These are phyloP conservation scores for Cyclotella cryptica DNA, from an alignment of 108 stramenopile species.

Conservation along the genomic window DNA sequence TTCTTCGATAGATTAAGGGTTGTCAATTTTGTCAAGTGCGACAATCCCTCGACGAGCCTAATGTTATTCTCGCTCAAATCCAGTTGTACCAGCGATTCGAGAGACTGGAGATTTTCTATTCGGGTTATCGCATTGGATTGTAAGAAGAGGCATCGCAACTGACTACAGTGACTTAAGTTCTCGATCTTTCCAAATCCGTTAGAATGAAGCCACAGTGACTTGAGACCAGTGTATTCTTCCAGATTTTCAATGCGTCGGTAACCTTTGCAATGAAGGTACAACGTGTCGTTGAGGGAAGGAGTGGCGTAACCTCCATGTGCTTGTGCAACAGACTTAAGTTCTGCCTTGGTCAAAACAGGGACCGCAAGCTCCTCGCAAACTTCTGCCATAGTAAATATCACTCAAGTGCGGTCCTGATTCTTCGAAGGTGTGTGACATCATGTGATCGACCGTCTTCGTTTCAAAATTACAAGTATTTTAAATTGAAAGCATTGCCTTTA, in stretches of 20 bases:
- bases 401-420: no score
- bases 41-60: slow-evolving; percentile 40
- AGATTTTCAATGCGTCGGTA: slow-evolving; percentile 75
- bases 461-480: not conserved
- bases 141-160: slow-evolving; percentile 76
- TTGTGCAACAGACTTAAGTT: slow-evolving; percentile 42
- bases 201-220: slow-evolving; percentile 72
- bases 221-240: slow-evolving; percentile 66
- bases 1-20: slow-evolving; percentile 74
- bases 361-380: slow-evolving; percentile 17
- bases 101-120: slow-evolving; percentile 43
- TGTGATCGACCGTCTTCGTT: not conserved
- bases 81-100: slow-evolving; percentile 52
- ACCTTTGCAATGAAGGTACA: slow-evolving; percentile 87
- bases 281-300: slow-evolving; percentile 79
- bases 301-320: slow-evolving; percentile 75
- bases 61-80: slow-evolving; percentile 68
- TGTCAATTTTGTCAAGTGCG: slow-evolving; percentile 28
- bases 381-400: not conserved
- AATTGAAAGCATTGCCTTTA: not conserved
- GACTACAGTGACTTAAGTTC: slow-evolving; percentile 54
- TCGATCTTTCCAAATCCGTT: slow-evolving; percentile 77
- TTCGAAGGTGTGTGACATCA: no score
- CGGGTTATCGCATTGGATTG: slow-evolving; percentile 64
- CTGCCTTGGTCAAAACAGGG: slow-evolving; percentile 52